Evolutionary conservation across 1,139 yeast genomes (phyloP), one percentile per base, ranked within the genome.

Genomic region (Suzukiozyma palmioleophila): DNA sequence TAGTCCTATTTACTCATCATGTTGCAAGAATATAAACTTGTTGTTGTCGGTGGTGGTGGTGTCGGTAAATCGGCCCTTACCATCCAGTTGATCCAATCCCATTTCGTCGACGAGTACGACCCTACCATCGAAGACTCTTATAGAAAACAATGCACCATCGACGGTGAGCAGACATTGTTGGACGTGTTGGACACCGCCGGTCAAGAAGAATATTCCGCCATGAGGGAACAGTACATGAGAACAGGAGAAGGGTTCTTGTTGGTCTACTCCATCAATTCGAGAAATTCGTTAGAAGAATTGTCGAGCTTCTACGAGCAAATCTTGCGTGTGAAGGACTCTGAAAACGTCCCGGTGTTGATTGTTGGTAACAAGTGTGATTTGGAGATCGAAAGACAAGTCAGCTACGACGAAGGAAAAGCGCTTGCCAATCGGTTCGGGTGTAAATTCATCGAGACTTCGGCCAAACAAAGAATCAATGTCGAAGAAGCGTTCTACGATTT

Each of bases 41-140:
- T 90, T 15, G 97, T 92, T 42, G 96, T 92, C 39, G 97, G 97
- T 42, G 97, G 96, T 37, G 97, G 97, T 63, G 97, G 96, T 63
- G 97, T 92, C 44, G 98, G 98, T 66, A 92, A 92, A 62, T 86
- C 96, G 9, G 97, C 97, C 8, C 70, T 90, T 48, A 90, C 97
- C 39, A 89, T 90, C 49, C 95, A 89, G 62, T 71, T 84, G 53
- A 87, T 89, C 45, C 96, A 89, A 60, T 80, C 89, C 41, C 96
- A 88, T 60, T 90, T 90, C 59, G 95, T 90, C 31, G 96, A 88
- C 59, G 96, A 92, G 53, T 92, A 92, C 54, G 97, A 94, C 64
- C 98, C 98, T 12, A 92, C 98, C 14, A 92, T 92, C 54, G 98
- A 92, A 64, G 98, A 77, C 55, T 73, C 80, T 13, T 77, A 77